A percentile compares a stretch with the other conserved stretches of the same genome.
Evolutionary conservation across 73 alveolate genomes (phyloP).

Genomic region (Breviolum minutum): DNA sequence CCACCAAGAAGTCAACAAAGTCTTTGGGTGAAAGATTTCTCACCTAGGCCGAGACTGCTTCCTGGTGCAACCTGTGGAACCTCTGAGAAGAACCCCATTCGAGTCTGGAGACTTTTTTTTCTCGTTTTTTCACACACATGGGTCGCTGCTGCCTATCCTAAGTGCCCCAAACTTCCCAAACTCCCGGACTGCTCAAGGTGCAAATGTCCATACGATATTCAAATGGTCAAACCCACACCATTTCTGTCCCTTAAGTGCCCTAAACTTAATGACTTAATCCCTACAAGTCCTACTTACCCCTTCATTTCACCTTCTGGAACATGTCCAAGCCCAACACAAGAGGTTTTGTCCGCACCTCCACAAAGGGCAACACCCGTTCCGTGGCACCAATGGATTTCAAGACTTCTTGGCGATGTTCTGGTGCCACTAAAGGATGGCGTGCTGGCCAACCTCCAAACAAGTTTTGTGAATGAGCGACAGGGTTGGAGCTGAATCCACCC

Average conservation of each 20-base stretch:
- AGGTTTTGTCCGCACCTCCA: neutral
- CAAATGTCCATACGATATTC: too few species aligned
- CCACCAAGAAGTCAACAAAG: constrained; percentile 55
- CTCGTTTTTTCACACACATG: too few species aligned
- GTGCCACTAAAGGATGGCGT: constrained; percentile 41
- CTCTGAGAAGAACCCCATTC: too few species aligned
- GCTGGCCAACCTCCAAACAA: neutral
- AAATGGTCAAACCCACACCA: neutral
- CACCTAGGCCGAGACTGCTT: constrained; percentile 16
- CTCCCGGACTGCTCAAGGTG: too few species aligned
- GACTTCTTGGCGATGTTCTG: constrained; percentile 43
- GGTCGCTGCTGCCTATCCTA: too few species aligned
- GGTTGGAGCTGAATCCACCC: neutral
- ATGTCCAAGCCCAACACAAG: neutral
- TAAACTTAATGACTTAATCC: too few species aligned
- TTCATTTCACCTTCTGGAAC: neutral
- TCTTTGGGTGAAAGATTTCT: constrained; percentile 21
- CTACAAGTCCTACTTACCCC: neutral
- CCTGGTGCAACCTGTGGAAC: too few species aligned
- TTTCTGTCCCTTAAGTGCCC: neutral
- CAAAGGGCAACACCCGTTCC: constrained; percentile 65
- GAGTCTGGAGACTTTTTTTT: too few species aligned
- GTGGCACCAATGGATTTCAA: constrained; percentile 54
- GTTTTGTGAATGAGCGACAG: too few species aligned
- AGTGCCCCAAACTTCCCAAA: too few species aligned